A percentile compares a stretch with the other conserved stretches of the same genome.
These are phyloP conservation scores for Mercurialis annua DNA, from an alignment of 345 rosid species.

Conservation along the genomic window DNA sequence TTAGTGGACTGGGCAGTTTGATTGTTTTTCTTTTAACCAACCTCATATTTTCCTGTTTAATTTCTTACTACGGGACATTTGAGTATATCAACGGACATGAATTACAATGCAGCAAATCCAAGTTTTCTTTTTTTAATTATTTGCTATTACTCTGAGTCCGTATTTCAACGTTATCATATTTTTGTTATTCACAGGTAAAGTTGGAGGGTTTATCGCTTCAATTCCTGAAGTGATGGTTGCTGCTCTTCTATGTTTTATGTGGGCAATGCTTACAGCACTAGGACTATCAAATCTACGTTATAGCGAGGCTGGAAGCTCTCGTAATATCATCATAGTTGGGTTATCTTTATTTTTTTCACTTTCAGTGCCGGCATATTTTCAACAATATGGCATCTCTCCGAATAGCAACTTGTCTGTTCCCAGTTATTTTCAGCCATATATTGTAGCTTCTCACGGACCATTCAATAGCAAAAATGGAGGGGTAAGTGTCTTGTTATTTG, in stretches of 20 bases:
- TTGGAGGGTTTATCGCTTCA: slow-evolving; percentile 94
- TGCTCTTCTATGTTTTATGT: slow-evolving; percentile 96
- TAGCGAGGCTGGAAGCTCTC: slow-evolving; percentile 97
- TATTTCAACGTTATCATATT: not conserved
- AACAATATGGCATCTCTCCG: slow-evolving; percentile 82
- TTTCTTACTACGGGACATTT: not conserved
- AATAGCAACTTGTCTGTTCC: slow-evolving; percentile 74
- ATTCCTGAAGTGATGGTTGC: slow-evolving; percentile 97
- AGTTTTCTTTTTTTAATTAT: slow-evolving; percentile 8
- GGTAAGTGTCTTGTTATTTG: slow-evolving; percentile 40
- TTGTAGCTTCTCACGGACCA: slow-evolving; percentile 90
- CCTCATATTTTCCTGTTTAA: not conserved
- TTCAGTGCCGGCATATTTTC: slow-evolving; percentile 91
- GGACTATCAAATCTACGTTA: slow-evolving; percentile 93
- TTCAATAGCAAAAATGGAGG: slow-evolving; percentile 62
- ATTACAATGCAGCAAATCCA: not conserved
- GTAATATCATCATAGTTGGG: slow-evolving; percentile 91
- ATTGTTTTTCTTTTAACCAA: not conserved
- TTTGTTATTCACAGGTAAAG: slow-evolving; percentile 60
- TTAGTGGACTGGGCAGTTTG: not conserved
- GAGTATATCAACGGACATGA: not conserved
- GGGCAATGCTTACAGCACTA: slow-evolving; percentile 93
- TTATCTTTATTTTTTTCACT: slow-evolving; percentile 80
- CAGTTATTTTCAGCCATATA: slow-evolving; percentile 82
- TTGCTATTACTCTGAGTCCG: not conserved